Base-by-base conservation (phyloP, 1,284 basidiomycete genomes). In the Schizophyllum commune region DNA sequence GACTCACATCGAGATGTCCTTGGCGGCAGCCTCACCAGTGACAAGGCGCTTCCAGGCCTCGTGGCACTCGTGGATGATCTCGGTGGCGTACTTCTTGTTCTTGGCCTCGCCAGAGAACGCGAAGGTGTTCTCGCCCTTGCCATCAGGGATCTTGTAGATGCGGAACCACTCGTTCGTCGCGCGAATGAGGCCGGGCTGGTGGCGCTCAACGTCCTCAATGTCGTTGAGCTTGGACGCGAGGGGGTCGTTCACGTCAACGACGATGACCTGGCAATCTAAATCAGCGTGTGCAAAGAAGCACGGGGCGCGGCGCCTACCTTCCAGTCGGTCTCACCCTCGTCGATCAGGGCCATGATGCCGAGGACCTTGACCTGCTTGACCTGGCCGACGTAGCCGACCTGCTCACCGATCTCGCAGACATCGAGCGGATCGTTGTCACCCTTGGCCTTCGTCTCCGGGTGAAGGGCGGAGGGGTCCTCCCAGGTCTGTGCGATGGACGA, bases 351-450 rank as follows among this genome's bases (percentile, higher is more conserved):
- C 96, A 99, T 99, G 83, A 99, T 97, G 68, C 97, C 97, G 72
- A 99, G 93, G 66, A 99, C 94, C 83, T 99, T 99, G 86, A 99
- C 97, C 79, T 99, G 97, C 83, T 99, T 99, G 77, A 99, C 86
- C 79, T 99, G 96, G 65, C 97, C 97, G 65, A 90, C 87, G 78
- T 96, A 95, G 67, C 96, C 97, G 70, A 39, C 34, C 75, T 96
- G 94, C 78, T 99, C 97, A 66, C 97, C 97, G 72, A 99, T 99
- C 81, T 99, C 97, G 78, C 97, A 98, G 65, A 99, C 96, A 77
- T 99, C 97, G 68, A 99, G 89, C 65, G 97, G 97, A 80, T 99
- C 97, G 73, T 99, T 98, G 83, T 99, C 97, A 64, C 97, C 97
- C 79, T 92, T 92, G 65, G 97, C 97, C 79, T 98, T 98, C 73